Evolutionary conservation across 495 filamentous ascomycete genomes (phyloP), one percentile per base, ranked within the genome.

Genomic region (Daldinia vernicosa): DNA sequence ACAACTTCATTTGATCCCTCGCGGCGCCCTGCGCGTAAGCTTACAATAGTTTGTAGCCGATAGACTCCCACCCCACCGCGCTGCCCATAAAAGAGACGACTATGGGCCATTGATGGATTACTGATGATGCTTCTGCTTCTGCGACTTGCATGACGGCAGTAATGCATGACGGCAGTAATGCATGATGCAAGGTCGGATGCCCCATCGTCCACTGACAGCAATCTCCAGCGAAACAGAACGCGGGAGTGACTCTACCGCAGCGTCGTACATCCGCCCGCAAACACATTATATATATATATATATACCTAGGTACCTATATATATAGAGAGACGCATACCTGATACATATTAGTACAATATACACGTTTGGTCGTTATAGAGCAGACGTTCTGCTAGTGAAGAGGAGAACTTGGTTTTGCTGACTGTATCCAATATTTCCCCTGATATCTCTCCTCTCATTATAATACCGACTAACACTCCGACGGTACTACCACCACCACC

Each of bases 141-240:
- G 53, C 40, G 63, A 54, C 63, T 17, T 67, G 64, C 64, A 68
- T 65, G 70, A 68, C 70, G 70, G 70, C 70, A 72, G 52, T 59
- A 59, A 67, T 72, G 69, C 69, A 67, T 72, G 60, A 68, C 68
- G 70, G n/a, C n/a, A 71, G 52, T 59, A 59, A 67, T 72, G 69
- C 69, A 67, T 72, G 60, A 68, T 72, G 70, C 70, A 72, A 68
- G 65, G 70, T 72, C 65, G 60, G 65, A 67, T 62, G 51, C 55
- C 70, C 57, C 70, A 71, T 71, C 70, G 39, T 65, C 64, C 26
- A 60, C 59, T 64, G 55, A 58, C 55, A 61, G 47, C 37, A 47
- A 54, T 52, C 37, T 24, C 39, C 50, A 53, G 35, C 57, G 35
- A 61, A 50, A 50, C 50, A 61, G n/a, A 61, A 12, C 32, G 30